These are phyloP conservation scores for Teratosphaeria pseudoeucalypti DNA, from an alignment of 2,329 filamentous ascomycete genomes.

Conservation along the genomic window DNA sequence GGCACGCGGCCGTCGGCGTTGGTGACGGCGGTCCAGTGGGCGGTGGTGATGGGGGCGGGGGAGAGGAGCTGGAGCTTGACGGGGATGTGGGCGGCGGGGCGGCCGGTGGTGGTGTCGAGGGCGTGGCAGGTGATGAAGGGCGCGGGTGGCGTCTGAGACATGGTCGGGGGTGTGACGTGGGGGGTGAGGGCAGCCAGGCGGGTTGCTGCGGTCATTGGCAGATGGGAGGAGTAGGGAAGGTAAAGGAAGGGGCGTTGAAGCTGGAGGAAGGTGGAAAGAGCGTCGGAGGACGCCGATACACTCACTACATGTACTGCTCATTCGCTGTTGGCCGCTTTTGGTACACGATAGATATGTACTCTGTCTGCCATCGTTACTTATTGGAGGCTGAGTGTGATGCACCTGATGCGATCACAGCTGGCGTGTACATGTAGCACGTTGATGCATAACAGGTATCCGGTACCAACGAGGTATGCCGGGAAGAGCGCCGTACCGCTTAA, in stretches of 20 bases:
- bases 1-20: constrained; percentile 68
- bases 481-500: no score
- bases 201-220: background rate
- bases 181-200: background rate
- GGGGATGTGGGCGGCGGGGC: constrained; percentile 54
- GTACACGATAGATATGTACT: background rate
- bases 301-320: no score
- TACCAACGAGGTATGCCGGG: no score
- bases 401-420: background rate
- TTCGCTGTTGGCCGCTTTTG: background rate
- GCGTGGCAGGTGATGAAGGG: constrained; percentile 74
- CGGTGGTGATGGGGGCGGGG: constrained; percentile 25
- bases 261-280: background rate
- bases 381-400: no score
- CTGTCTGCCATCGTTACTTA: background rate
- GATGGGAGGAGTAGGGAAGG: background rate
- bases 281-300: background rate
- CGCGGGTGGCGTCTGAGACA: constrained; percentile 22
- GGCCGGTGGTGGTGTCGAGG: constrained; percentile 68
- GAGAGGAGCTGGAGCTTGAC: constrained; percentile 50
- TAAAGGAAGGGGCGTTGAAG: background rate
- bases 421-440: background rate
- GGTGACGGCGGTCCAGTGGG: constrained; percentile 54
- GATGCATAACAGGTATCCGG: background rate
- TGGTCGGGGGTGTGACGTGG: background rate